A percentile compares a stretch with the other conserved stretches of the same genome.
Conservation (phyloP, 2,329 filamentous ascomycete species). For the Sphaerulina vaccinii region DNA sequence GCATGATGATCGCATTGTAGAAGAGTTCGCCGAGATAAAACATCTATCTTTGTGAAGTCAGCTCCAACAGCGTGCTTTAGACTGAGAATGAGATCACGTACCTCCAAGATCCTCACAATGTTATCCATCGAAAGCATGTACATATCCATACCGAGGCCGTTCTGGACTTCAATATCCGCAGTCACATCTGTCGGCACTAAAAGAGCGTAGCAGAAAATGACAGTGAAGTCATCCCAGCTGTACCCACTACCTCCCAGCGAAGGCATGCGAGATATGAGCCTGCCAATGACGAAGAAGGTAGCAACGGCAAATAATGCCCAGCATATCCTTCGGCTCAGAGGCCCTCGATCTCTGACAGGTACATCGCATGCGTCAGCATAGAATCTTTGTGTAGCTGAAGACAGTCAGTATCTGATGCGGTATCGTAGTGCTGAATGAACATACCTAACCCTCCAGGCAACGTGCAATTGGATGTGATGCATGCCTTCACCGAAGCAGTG, state of each 20-base stretch:
- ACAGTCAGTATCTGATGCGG: no score
- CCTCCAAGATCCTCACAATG: slow-evolving; percentile 9
- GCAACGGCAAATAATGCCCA: slow-evolving; percentile 11
- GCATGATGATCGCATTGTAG: slow-evolving; percentile 16
- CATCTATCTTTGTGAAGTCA: background rate
- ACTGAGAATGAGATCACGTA: no score
- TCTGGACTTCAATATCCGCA: slow-evolving; percentile 9
- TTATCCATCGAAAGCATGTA: slow-evolving; percentile 3
- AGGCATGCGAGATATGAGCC: slow-evolving; percentile 10
- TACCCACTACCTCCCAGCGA: slow-evolving; percentile 16
- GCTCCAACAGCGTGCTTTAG: no score
- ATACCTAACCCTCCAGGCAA: no score
- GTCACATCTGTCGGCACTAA: slow-evolving; percentile 8
- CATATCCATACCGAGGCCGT: slow-evolving; percentile 16
- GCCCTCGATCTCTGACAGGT: slow-evolving; percentile 7
- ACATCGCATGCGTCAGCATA: slow-evolving; percentile 10
- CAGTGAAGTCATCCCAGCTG: slow-evolving; percentile 14
- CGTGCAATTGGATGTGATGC: slow-evolving; percentile 1
- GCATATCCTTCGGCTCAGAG: slow-evolving; percentile 5
- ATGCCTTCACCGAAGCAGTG: background rate
- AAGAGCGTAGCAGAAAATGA: slow-evolving; percentile 10
- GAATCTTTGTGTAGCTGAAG: background rate
- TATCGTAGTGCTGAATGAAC: no score
- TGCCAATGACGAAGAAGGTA: slow-evolving; percentile 5
- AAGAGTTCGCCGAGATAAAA: slow-evolving; percentile 16